phyloP scores from a whole-genome alignment of 2,329 filamentous ascomycete genomes.

The Trichoderma sp. region DNA sequence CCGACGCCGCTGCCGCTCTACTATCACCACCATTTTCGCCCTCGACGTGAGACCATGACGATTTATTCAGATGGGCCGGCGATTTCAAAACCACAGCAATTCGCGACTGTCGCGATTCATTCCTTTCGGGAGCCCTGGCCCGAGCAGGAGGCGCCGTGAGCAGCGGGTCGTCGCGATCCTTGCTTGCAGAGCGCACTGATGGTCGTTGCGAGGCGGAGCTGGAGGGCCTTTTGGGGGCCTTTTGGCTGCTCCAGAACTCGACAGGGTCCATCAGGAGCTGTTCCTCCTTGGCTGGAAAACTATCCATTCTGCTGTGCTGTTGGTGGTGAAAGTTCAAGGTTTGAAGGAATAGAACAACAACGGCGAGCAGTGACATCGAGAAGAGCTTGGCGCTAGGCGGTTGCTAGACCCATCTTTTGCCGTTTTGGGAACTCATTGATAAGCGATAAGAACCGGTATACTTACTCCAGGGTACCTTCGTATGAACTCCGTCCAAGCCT shows the following conservation, averaged over 20 bases:
- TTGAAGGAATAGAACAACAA: background rate
- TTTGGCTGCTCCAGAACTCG: slow-evolving; percentile 14
- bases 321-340: background rate
- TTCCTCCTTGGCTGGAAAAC: background rate
- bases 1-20: background rate
- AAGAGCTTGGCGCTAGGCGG: background rate
- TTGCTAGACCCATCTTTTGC: background rate
- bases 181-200: slow-evolving; percentile 1
- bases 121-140: background rate
- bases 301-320: background rate
- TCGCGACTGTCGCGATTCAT: background rate
- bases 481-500: background rate
- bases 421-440: background rate
- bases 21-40: slow-evolving; percentile 2
- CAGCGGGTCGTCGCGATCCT: slow-evolving; percentile 29
- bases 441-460: background rate
- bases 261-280: background rate
- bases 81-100: slow-evolving; percentile 29
- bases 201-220: background rate
- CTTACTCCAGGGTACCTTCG: background rate
- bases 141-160: slow-evolving; percentile 13
- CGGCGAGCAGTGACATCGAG: background rate
- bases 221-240: background rate
- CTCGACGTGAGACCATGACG: background rate
- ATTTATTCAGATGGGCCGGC: slow-evolving; percentile 19